A percentile compares a stretch with the other conserved stretches of the same genome.
These are phyloP conservation scores for Saccharomyces hybrid DNA, from an alignment of 1,139 yeast genomes.

Conservation along the genomic window DNA sequence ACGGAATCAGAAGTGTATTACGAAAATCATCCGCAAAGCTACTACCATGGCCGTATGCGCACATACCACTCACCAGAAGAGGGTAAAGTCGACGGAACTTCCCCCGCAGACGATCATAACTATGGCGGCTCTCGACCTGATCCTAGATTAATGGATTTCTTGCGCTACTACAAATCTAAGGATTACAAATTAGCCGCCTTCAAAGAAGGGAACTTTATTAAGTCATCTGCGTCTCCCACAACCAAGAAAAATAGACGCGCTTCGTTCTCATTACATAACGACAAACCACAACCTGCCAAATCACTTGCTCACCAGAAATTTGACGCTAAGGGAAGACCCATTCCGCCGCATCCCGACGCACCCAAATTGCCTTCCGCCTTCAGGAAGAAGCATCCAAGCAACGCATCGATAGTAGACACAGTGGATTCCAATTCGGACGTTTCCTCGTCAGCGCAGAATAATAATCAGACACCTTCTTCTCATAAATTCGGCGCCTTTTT, in stretches of 20 bases:
- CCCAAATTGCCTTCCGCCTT: constrained; percentile 45
- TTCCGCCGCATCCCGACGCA: constrained; percentile 41
- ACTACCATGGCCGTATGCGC: constrained; percentile 2
- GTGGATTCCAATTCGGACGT: not conserved
- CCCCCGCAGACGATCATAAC: constrained; percentile 10
- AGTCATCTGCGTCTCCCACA: not conserved
- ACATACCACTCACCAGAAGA: not conserved
- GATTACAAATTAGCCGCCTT: constrained; percentile 29
- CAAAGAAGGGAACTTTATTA: constrained; percentile 9
- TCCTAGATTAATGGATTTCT: constrained; percentile 51
- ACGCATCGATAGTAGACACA: not conserved
- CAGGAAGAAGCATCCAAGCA: constrained; percentile 8
- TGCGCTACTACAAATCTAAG: constrained; percentile 41
- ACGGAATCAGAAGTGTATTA: constrained; percentile 11
- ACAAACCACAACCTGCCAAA: not conserved
- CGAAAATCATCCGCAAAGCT: constrained; percentile 9
- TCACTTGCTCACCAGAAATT: constrained; percentile 7
- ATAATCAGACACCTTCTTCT: constrained; percentile 13
- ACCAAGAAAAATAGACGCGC: not conserved
- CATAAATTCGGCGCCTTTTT: constrained; percentile 29
- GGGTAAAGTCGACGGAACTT: constrained; percentile 1
- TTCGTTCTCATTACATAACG: not conserved
- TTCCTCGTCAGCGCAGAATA: not conserved
- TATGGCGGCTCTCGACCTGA: constrained; percentile 28
- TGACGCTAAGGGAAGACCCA: constrained; percentile 36